These are phyloP conservation scores for Vigna trinervia DNA, from an alignment of 306 rosid genomes.

Conservation along the genomic window DNA sequence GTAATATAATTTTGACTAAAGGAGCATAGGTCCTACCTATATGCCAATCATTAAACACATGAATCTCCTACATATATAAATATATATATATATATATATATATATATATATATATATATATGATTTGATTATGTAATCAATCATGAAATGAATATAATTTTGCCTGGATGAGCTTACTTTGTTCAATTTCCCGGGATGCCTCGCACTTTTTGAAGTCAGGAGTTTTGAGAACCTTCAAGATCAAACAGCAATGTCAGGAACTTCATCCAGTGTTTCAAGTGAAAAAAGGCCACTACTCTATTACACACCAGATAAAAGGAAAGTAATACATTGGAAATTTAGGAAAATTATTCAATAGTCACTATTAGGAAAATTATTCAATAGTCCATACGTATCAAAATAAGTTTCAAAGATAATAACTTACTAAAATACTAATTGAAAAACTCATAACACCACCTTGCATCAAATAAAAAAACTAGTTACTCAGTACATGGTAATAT, in stretches of 20 bases:
- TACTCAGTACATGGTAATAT: background rate
- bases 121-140: no score
- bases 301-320: background rate
- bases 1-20: background rate
- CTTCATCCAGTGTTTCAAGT: conserved; percentile 21
- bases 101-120: background rate
- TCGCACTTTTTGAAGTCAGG: conserved; percentile 73
- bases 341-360: background rate
- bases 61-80: conserved; percentile 14
- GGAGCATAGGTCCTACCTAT: background rate
- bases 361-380: background rate
- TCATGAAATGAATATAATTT: background rate
- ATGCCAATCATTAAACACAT: conserved; percentile 9
- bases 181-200: conserved; percentile 72
- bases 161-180: conserved; percentile 60
- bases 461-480: background rate
- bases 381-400: background rate
- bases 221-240: conserved; percentile 66
- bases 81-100: background rate
- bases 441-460: background rate
- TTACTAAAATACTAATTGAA: background rate
- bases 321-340: background rate
- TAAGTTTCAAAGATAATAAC: background rate
- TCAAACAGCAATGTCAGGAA: conserved; percentile 42
- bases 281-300: background rate